Evolutionary conservation across 2,329 filamentous ascomycete species (phyloP).

Genomic region (Aspergillus flavus): DNA sequence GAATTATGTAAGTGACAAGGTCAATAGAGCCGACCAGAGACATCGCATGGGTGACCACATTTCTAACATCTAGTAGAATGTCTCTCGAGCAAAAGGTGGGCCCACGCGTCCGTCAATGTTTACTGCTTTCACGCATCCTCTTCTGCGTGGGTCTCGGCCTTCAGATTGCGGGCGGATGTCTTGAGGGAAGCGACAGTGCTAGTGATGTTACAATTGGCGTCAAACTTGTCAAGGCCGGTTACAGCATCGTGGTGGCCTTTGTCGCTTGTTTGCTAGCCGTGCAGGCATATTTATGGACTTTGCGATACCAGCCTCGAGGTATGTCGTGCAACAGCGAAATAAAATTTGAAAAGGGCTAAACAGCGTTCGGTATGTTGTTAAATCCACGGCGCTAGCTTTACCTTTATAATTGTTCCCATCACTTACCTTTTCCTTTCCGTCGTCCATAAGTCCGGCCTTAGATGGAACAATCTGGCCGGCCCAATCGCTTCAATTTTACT

Average conservation of each 20-base stretch:
- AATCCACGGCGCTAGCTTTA: slow-evolving; percentile 18
- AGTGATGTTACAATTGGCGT: slow-evolving; percentile 15
- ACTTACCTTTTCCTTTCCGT: slow-evolving; percentile 28
- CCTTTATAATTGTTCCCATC: slow-evolving; percentile 26
- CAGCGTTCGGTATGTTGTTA: slow-evolving; percentile 15
- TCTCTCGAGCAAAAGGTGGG: slow-evolving; percentile 8
- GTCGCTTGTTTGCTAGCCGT: slow-evolving; percentile 20
- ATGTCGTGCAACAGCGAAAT: slow-evolving; percentile 1
- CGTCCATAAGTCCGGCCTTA: slow-evolving; percentile 12
- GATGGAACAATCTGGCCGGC: slow-evolving; percentile 24
- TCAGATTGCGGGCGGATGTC: slow-evolving; percentile 22
- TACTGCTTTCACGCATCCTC: slow-evolving; percentile 20
- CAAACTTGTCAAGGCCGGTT: slow-evolving; percentile 25
- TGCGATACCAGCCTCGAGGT: slow-evolving; percentile 18
- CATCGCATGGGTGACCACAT: no score
- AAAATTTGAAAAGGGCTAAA: background rate
- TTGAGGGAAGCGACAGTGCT: slow-evolving; percentile 21
- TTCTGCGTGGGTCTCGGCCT: slow-evolving; percentile 23
- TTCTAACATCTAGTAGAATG: slow-evolving; percentile 7
- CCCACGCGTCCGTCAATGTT: slow-evolving; percentile 7
- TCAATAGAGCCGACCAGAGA: no score
- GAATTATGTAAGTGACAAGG: slow-evolving; percentile 22
- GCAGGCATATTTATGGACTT: slow-evolving; percentile 24
- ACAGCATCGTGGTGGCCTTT: slow-evolving; percentile 24
- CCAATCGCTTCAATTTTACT: slow-evolving; percentile 24